A percentile compares a stretch with the other conserved stretches of the same genome.
These are phyloP conservation scores for Melastoma candidum DNA, from an alignment of 441 rosid genomes.

Conservation along the genomic window DNA sequence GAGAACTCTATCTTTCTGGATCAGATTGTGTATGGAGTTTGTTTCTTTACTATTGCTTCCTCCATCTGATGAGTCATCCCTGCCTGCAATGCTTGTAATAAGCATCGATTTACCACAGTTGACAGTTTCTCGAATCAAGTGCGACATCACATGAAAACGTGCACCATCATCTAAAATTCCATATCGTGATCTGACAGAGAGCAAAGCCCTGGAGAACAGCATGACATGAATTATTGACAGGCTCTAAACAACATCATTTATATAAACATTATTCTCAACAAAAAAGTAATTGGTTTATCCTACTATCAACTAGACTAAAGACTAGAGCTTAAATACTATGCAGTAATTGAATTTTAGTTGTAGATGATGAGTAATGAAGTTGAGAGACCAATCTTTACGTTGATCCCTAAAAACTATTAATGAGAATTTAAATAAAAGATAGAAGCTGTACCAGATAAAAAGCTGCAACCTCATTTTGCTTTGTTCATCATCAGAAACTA, in stretches of 20 bases:
- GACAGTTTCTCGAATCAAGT: slow-evolving; percentile 86
- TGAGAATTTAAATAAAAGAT: background rate
- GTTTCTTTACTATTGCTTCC: slow-evolving; percentile 60
- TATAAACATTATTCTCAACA: too few relatives aligned
- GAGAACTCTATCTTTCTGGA: slow-evolving; percentile 90
- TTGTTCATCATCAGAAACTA: slow-evolving; percentile 86
- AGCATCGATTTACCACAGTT: slow-evolving; percentile 82
- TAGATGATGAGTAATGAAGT: too few relatives aligned
- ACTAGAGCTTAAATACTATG: too few relatives aligned
- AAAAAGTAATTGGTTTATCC: too few relatives aligned
- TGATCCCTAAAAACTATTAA: too few relatives aligned
- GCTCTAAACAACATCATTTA: too few relatives aligned
- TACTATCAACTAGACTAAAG: too few relatives aligned
- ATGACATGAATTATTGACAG: slow-evolving; percentile 15
- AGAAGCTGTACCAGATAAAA: slow-evolving; percentile 60
- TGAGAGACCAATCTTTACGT: too few relatives aligned
- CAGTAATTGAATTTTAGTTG: too few relatives aligned
- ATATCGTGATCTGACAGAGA: slow-evolving; percentile 70
- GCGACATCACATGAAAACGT: slow-evolving; percentile 91
- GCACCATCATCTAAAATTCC: slow-evolving; percentile 87
- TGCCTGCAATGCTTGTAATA: slow-evolving; percentile 64
- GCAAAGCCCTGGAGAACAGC: slow-evolving; percentile 61
- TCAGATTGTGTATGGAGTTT: slow-evolving; percentile 64
- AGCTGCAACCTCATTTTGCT: slow-evolving; percentile 90
- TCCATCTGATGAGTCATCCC: slow-evolving; percentile 62